Evolutionary conservation across 2,329 filamentous ascomycete genomes (phyloP).

Genomic region (Neonectria coccinea): DNA sequence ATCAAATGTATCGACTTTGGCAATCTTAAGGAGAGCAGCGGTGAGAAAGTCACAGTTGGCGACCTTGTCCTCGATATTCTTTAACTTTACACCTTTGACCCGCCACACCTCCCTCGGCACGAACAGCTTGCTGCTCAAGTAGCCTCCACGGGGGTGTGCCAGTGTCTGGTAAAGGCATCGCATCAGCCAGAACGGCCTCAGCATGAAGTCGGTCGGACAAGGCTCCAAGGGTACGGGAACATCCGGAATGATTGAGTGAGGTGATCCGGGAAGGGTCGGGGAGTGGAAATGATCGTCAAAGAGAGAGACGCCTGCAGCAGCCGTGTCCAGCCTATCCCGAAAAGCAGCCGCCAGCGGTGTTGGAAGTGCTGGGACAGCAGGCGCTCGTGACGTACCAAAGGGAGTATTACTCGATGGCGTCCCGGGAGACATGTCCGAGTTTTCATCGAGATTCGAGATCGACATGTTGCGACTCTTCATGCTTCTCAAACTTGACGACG

Average conservation of each 20-base stretch:
- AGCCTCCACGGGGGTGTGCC: slow-evolving; percentile 90
- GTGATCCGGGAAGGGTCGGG: slow-evolving; percentile 71
- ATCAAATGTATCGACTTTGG: slow-evolving; percentile 86
- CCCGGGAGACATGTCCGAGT: slow-evolving; percentile 75
- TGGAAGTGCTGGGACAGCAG: slow-evolving; percentile 69
- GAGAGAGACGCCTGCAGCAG: slow-evolving; percentile 76
- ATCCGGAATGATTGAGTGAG: slow-evolving; percentile 70
- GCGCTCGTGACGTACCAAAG: slow-evolving; percentile 67
- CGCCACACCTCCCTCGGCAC: slow-evolving; percentile 93
- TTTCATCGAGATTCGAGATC: slow-evolving; percentile 69
- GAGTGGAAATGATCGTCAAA: slow-evolving; percentile 88
- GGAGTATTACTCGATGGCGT: slow-evolving; percentile 77
- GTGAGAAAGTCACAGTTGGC: slow-evolving; percentile 91
- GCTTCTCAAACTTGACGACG: slow-evolving; percentile 76
- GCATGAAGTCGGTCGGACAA: slow-evolving; percentile 86
- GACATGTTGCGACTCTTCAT: slow-evolving; percentile 82
- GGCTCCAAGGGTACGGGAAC: slow-evolving; percentile 86
- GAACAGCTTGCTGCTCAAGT: slow-evolving; percentile 91
- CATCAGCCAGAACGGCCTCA: slow-evolving; percentile 99
- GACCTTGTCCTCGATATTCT: slow-evolving; percentile 92
- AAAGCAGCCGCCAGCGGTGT: slow-evolving; percentile 76
- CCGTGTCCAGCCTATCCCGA: slow-evolving; percentile 66
- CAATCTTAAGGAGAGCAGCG: slow-evolving; percentile 85
- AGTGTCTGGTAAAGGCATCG: slow-evolving; percentile 93
- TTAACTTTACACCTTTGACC: slow-evolving; percentile 93